These are phyloP conservation scores for Pachyrhizus erosus DNA, from an alignment of 306 rosid genomes.

Conservation along the genomic window DNA sequence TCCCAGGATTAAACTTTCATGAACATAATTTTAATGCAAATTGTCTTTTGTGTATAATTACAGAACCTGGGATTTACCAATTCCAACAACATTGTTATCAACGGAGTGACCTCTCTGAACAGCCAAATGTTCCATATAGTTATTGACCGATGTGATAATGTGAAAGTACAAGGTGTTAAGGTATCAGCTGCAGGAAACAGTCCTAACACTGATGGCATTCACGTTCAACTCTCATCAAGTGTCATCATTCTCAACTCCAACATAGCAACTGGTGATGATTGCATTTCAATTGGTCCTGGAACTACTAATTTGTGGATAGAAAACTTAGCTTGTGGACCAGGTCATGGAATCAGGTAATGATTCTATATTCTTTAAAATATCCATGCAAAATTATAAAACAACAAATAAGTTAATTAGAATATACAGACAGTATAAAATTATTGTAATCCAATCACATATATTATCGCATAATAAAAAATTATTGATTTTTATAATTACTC, in stretches of 20 bases:
- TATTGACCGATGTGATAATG: constrained; percentile 51
- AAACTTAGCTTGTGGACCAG: constrained; percentile 63
- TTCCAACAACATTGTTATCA: constrained; percentile 56
- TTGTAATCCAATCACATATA: too few relatives aligned
- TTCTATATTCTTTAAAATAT: too few relatives aligned
- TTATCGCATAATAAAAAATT: too few relatives aligned
- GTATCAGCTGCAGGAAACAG: constrained; percentile 51
- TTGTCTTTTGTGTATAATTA: background rate
- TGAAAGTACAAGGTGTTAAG: constrained; percentile 47
- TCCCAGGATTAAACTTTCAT: background rate
- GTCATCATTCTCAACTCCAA: constrained; percentile 55
- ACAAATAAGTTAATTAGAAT: too few relatives aligned
- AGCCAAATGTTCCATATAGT: constrained; percentile 67
- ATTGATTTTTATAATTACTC: too few relatives aligned
- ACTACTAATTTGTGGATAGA: constrained; percentile 68
- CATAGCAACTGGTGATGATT: constrained; percentile 66
- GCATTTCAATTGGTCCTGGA: constrained; percentile 73
- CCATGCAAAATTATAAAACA: too few relatives aligned
- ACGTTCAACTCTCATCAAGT: constrained; percentile 53
- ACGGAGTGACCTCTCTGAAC: constrained; percentile 52
- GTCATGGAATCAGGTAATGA: constrained; percentile 68
- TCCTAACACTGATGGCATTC: constrained; percentile 75
- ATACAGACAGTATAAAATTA: too few relatives aligned
- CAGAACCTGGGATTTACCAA: constrained; percentile 47
- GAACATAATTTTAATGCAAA: background rate